phyloP scores from a whole-genome alignment of 2,329 filamentous ascomycete genomes.

The Sporothrix protearum region DNA sequence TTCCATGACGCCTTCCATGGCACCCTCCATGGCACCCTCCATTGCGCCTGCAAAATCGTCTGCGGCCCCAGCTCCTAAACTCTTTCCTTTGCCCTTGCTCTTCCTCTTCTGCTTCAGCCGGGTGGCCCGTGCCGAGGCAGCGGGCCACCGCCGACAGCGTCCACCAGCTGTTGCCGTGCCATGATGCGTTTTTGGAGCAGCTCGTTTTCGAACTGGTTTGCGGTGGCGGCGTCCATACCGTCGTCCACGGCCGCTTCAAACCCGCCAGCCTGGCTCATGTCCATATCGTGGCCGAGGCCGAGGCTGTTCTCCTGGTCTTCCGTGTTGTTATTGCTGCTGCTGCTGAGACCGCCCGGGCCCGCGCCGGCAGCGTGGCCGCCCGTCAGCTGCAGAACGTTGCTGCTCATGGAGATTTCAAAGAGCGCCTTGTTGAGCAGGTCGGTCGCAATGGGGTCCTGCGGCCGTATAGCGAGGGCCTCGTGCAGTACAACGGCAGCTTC shows the following conservation, averaged over 20 bases:
- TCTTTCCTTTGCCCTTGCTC: slow-evolving; percentile 47
- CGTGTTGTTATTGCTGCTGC: no score
- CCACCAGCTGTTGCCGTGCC: slow-evolving; percentile 39
- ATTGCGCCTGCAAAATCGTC: neutral
- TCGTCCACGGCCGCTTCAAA: slow-evolving; percentile 22
- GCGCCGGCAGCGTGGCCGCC: neutral
- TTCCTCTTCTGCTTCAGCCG: slow-evolving; percentile 28
- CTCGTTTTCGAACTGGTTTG: slow-evolving; percentile 51
- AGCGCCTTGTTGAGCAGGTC: slow-evolving; percentile 72
- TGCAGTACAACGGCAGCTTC: slow-evolving; percentile 81
- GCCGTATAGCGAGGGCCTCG: slow-evolving; percentile 73
- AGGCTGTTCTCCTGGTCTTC: slow-evolving; percentile 10
- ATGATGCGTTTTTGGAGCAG: slow-evolving; percentile 47
- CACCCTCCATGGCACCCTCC: neutral
- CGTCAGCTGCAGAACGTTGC: slow-evolving; percentile 33
- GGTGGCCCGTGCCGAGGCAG: slow-evolving; percentile 27
- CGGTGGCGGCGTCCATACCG: slow-evolving; percentile 20
- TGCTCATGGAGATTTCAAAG: slow-evolving; percentile 52
- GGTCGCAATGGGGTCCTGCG: slow-evolving; percentile 77
- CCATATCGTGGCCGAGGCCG: slow-evolving; percentile 4
- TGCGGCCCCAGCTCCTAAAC: slow-evolving; percentile 30
- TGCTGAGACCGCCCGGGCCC: neutral
- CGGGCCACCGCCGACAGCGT: slow-evolving; percentile 25
- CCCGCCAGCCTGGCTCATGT: neutral
- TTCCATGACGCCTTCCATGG: slow-evolving; percentile 7